phyloP scores from a whole-genome alignment of 192 early-diverging fungal genomes.

The Paraglomus occultum region DNA sequence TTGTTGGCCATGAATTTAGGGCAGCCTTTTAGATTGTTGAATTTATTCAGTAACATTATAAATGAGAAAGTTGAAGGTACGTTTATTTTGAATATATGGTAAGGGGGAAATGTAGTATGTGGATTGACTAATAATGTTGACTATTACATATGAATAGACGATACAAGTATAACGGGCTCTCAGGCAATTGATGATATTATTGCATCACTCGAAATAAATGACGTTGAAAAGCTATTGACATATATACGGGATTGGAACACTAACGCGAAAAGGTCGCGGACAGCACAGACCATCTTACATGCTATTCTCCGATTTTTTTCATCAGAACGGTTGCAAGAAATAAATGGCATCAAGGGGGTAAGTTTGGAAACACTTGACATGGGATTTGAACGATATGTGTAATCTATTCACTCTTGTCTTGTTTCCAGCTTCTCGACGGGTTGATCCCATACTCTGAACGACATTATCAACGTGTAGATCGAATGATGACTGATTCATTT shows the following conservation, averaged over 20 bases:
- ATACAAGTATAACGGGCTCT: conserved; percentile 59
- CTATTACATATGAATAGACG: conserved; percentile 24
- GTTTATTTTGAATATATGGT: not conserved
- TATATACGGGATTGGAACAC: conserved; percentile 98
- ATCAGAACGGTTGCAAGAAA: conserved; percentile 64
- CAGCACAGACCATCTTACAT: conserved; percentile 82
- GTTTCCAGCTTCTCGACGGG: conserved; percentile 63
- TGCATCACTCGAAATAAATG: conserved; percentile 55
- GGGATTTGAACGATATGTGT: not conserved
- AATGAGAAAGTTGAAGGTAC: conserved; percentile 44
- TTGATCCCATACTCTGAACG: conserved; percentile 90
- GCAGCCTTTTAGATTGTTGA: conserved; percentile 82
- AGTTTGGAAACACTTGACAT: conserved; percentile 3
- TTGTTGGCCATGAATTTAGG: conserved; percentile 83
- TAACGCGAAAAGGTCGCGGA: conserved; percentile 70
- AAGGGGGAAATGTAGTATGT: too few relatives aligned
- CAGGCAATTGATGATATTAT: conserved; percentile 70
- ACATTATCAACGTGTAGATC: conserved; percentile 80
- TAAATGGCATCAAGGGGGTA: conserved; percentile 80
- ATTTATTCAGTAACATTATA: conserved; percentile 64
- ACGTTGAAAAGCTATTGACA: conserved; percentile 75
- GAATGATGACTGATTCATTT: conserved; percentile 76
- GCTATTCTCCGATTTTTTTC: conserved; percentile 67
- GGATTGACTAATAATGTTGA: too few relatives aligned
- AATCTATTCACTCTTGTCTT: not conserved